Evolutionary conservation across 2,329 filamentous ascomycete genomes (phyloP), one percentile per base, ranked within the genome.

Genomic region (Phialophora tarda): DNA sequence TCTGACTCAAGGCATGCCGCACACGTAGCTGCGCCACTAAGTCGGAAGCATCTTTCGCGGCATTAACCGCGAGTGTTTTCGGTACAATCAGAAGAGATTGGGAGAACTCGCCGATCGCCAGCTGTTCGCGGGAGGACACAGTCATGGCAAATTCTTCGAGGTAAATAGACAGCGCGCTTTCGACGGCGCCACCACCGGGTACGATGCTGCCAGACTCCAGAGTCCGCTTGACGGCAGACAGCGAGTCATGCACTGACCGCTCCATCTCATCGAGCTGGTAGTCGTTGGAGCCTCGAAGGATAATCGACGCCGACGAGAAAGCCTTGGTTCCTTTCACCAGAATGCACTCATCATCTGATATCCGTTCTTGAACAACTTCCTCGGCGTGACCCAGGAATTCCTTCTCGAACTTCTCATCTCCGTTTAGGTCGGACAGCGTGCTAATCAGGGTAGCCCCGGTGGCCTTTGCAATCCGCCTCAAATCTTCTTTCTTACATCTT

Each of bases 221-320:
- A 2, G 95, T 97, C 73, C 95, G 89, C 88, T 99, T 99, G 71
- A 99, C 93, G 55, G 95, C 95, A 72, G 92, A 97, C 55, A 99
- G 85, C 14, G 94, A 96, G 81, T 99, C 95, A 82, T 99, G 95
- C 21, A 99, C 89, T 1, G 95, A 98, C 71, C 95, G 91, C 85
- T 99, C 95, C 94, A 98, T 99, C 85, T 99, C 95, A 76, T 99
- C 95, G 32, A 99, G 88, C 68, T 92, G 92, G 82, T 91, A 98
- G 80, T 99, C 95, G 81, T 99, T 98, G 73, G 95, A 86, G 54
- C 95, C 95, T 66, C 95, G 91, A 62, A 99, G 90, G 73, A 99
- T 96, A 79, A 97, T 93, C 21, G 95, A 99, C 32, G 95, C 93
- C 6, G 93, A 96, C 2, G 91, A 95, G 81, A 95, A 92, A 30